Evolutionary conservation across 1,139 yeast species (phyloP).

Genomic region (Suhomyces panamericanus): DNA sequence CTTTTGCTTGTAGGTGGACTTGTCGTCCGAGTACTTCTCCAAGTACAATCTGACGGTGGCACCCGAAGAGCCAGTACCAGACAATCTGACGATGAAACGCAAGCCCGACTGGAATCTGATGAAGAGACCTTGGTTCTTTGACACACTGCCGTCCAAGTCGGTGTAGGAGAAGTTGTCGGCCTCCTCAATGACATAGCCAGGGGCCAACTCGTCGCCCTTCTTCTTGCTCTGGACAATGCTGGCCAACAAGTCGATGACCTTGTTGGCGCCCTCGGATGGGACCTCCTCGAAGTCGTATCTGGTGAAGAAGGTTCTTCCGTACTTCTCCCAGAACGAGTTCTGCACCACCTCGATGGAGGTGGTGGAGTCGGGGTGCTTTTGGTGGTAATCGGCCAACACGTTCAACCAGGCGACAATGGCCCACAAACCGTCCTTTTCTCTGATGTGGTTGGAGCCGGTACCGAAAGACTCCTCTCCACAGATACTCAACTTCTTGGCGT

Average conservation of each 20-base stretch:
- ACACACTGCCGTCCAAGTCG: constrained; percentile 90
- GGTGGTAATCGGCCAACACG: constrained; percentile 79
- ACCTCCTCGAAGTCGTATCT: constrained; percentile 93
- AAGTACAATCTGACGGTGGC: constrained; percentile 93
- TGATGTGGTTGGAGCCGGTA: constrained; percentile 94
- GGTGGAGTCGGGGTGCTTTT: constrained; percentile 53
- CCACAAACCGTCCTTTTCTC: constrained; percentile 98
- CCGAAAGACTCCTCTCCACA: constrained; percentile 99
- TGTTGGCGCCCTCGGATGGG: constrained; percentile 69
- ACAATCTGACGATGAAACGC: constrained; percentile 84
- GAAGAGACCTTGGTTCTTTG: constrained; percentile 87
- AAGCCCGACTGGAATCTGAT: constrained; percentile 81
- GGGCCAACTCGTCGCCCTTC: constrained; percentile 46
- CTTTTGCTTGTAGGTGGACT: constrained; percentile 43
- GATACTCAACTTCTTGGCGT: constrained; percentile 86
- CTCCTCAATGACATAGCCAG: constrained; percentile 58
- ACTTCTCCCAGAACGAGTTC: constrained; percentile 82
- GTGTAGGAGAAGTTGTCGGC: constrained; percentile 92
- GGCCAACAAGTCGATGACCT: constrained; percentile 61
- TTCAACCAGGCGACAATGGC: constrained; percentile 97
- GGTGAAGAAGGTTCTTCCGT: constrained; percentile 97
- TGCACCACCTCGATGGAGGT: constrained; percentile 80
- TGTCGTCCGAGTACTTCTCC: constrained; percentile 76
- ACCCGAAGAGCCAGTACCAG: constrained; percentile 98
- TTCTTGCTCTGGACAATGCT: constrained; percentile 34